Base-by-base conservation (phyloP, 192 early-diverging fungal genomes). In the Rhizophagus prolifer region DNA sequence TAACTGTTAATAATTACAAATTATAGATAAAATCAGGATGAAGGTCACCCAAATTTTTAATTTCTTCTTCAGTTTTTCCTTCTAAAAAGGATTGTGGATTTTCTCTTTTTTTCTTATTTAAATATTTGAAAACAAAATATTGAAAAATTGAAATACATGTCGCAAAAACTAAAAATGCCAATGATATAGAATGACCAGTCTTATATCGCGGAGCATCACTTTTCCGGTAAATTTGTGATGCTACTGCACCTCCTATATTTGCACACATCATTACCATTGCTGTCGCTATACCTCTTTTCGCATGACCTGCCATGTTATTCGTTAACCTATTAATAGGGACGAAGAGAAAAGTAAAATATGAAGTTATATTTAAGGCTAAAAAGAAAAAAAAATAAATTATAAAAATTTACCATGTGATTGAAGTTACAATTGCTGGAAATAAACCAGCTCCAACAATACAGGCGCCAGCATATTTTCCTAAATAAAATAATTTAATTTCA, bases 181-280 rank as follows among this genome's bases (percentile, higher is more conserved):
- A 14, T 21, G 50, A 4, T 21, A 21, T 21, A 19, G 16, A 54
- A n/a, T 54, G 50, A 7, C 50, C 50, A 54, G 0, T 0, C 0
- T 0, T 6, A 6, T 54, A 54, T 6, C 6, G 16, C 7, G 50
- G 50, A 54, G 0, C 3, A 54, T 54, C 50, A 0, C 21, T 54
- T 54, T 14, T 19, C 4, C 50, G 50, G 21, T 92, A 94, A 8
- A 94, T 89, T 63, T 93, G 92, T 1, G 90, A 90, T 60, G 88
- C 91, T 36, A 94, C 86, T 16, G 88, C 87, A 38, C 92, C 93
- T 81, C 91, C 91, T 74, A 91, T 82, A 79, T 94, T 92, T 44
- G 90, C 92, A 74, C 90, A 86, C 2, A 85, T 86, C 70, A 91
- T 89, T 58, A 91, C 84, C 67, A 90, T 84, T 62, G 91, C 92